phyloP scores from a whole-genome alignment of 164 flowering plant species.

The Annona cherimola region DNA sequence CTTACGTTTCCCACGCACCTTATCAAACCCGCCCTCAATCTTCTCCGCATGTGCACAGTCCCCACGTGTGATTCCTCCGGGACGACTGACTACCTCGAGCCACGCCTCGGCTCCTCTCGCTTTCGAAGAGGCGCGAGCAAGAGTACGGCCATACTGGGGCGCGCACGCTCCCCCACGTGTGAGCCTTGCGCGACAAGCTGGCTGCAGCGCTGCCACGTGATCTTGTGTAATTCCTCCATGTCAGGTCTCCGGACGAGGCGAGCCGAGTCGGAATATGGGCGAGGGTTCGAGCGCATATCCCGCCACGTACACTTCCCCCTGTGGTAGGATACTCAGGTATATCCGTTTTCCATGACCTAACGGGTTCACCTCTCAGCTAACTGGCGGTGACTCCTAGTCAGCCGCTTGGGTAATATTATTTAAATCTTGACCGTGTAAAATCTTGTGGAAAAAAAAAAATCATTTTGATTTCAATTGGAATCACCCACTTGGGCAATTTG shows the following conservation, averaged over 20 bases:
- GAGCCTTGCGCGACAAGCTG: background rate
- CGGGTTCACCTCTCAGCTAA: background rate
- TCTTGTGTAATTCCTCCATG: background rate
- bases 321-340: slow-evolving; percentile 2
- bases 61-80: too few relatives aligned
- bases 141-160: background rate
- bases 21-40: too few relatives aligned
- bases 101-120: background rate
- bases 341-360: background rate
- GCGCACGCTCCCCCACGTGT: background rate
- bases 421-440: background rate
- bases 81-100: too few relatives aligned
- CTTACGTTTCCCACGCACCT: too few relatives aligned
- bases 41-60: too few relatives aligned
- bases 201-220: background rate
- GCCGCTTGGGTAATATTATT: background rate
- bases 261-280: slow-evolving; percentile 5
- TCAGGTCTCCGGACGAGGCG: background rate
- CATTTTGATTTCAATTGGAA: background rate
- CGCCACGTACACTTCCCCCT: background rate
- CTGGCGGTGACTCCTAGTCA: background rate
- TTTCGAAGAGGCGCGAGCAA: background rate
- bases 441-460: background rate
- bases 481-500: background rate
- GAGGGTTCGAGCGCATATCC: slow-evolving; percentile 8